A percentile compares a stretch with the other conserved stretches of the same genome.
Conservation (phyloP, 2,329 filamentous ascomycete species). For the Penicillium griseofulvum region DNA sequence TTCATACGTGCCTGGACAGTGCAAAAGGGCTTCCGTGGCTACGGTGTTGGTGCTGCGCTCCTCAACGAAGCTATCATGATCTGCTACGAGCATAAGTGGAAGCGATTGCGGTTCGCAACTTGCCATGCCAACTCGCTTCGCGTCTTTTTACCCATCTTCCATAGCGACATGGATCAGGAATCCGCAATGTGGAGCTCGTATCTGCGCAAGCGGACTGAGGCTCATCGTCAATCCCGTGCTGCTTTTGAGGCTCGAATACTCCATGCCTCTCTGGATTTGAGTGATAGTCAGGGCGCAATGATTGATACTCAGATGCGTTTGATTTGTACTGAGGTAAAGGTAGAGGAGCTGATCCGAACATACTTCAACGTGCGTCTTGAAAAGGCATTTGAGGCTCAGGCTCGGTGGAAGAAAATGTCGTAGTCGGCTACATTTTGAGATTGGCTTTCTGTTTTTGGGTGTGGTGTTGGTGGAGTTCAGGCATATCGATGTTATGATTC, state of each 20-base stretch:
- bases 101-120: slow-evolving; percentile 66
- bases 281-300: no score
- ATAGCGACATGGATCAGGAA: neutral
- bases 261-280: neutral
- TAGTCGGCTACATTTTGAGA: neutral
- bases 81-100: slow-evolving; percentile 66
- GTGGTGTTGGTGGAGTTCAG: no score
- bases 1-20: slow-evolving; percentile 83
- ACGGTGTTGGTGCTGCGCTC: slow-evolving; percentile 70
- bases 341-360: neutral
- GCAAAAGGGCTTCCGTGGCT: slow-evolving; percentile 63
- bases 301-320: neutral
- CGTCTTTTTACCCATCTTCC: slow-evolving; percentile 53
- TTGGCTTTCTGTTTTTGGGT: neutral
- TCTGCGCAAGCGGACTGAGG: neutral
- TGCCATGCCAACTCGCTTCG: slow-evolving; percentile 73
- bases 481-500: neutral
- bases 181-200: neutral
- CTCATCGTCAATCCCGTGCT: neutral
- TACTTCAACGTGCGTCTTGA: neutral
- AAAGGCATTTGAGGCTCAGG: neutral
- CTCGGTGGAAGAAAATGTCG: neutral
- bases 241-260: neutral
- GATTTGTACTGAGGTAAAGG: neutral
- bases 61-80: slow-evolving; percentile 69